Evolutionary conservation across 805 yeast genomes (phyloP), one percentile per base, ranked within the genome.

Genomic region (Isabelozyma heimii): DNA sequence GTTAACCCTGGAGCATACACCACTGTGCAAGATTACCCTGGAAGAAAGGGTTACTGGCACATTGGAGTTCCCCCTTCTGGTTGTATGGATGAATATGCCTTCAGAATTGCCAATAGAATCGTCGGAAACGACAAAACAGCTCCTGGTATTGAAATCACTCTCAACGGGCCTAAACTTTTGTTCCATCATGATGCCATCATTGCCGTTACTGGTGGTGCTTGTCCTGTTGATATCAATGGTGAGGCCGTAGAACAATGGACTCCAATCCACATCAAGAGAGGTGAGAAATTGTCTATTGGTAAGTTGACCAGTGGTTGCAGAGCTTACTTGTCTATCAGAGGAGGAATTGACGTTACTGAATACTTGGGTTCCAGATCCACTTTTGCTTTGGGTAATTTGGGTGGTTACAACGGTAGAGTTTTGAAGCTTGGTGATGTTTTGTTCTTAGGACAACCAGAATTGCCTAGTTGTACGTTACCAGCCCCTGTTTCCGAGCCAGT

Each of bases 1-100:
- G 66, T 85, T 30, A 70, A 82, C 41, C 70, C 77, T 2, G 81
- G 81, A 52, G 92, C 97, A 40, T 90, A 90, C 70, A 92, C 98
- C 37, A 89, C 97, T 3, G 92, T 92, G 44, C 99, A 92, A 73
- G 99, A 94, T 69, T 94, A 84, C 67, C 97, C 98, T 1, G 99
- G 99, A 59, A 85, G 99, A 74, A 76, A 76, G 47, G 86, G 90
- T n/a, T 77, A 77, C 66, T 88, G 95, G 95, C 83, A 87, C 62
- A 80, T 87, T 57, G 99, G 99, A 66, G 98, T 92, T 48, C 99
- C 99, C 24, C 98, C 98, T 7, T 89, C 97, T 39, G 99, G 99
- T 42, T 97, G 98, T 51, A 94, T 92, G 98, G 99, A 92, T 70
- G 81, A 84, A 52, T 91, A 85, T 60, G 84, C 97, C 4, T 91